Base-by-base conservation (phyloP, 2,329 filamentous ascomycete species). In the Dactylellina haptotyla region DNA sequence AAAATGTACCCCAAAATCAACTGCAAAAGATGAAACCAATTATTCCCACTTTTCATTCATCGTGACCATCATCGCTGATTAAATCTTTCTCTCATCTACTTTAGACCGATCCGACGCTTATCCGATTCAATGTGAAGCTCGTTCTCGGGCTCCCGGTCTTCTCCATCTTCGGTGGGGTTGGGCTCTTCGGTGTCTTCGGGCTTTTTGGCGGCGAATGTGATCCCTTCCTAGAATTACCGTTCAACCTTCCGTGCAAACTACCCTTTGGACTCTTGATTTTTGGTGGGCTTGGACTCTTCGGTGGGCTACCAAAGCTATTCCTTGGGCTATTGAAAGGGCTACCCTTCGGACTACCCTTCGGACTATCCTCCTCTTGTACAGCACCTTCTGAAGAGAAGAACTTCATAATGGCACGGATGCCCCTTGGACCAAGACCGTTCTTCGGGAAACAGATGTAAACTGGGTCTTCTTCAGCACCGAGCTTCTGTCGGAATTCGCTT, bases 371-470 rank as follows among this genome's bases (percentile, higher is more conserved):
- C 25, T 73, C 57, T 30, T 54, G 53, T 16, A 73, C 61, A 8
- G 69, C 56, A 4, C 69, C 69, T 26, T 73, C 69, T 9, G 61
- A 66, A 2, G 69, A 73, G 61, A 73, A 73, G 83, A 96, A 97
- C 80, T 89, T 90, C 82, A 97, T 85, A 77, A 97, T 88, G n/a
- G 93, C 92, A 80, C 90, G 88, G 75, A 93, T 88, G 45, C 93
- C 93, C 75, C 89, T 87, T 48, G 93, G 88, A 1, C 92, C 92
- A 26, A 97, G 85, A 5, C 93, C 93, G 79, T 93, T 89, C 67
- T 90, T 89, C 41, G 93, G 93, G 81, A 96, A 97, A 79, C 91
- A 93, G 76, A 97, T 92, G 81, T 92, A 97, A 26, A 94, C 88
- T 51, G 90, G 88, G 79, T 97, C 93, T 73, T 93, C 92, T 67